A percentile compares a stretch with the other conserved stretches of the same genome.
Conservation (phyloP, 208 protist genomes). For the Plasmodiophora brassicae region DNA sequence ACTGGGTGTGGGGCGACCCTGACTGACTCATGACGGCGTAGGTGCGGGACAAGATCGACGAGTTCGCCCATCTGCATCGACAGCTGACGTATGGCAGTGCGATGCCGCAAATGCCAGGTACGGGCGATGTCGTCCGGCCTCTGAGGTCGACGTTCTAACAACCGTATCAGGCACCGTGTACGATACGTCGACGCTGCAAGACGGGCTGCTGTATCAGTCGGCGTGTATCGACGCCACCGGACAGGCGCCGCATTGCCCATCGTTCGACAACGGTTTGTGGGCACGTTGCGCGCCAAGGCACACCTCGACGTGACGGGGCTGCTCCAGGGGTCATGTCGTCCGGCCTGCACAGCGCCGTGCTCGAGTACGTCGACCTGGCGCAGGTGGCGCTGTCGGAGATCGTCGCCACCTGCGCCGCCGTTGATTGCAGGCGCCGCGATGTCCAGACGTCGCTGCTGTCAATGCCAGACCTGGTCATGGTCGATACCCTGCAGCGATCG, state of each 20-base stretch:
- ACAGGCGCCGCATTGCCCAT: neutral
- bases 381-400: neutral
- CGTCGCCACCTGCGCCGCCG: neutral
- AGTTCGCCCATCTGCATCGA: neutral
- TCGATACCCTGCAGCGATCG: neutral
- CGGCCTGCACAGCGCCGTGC: neutral
- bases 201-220: neutral
- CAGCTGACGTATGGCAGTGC: neutral
- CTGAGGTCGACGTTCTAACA: too few relatives aligned
- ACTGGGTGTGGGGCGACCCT: neutral
- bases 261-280: neutral
- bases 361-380: neutral
- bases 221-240: neutral
- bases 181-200: neutral
- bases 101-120: too few relatives aligned
- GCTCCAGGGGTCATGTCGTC: neutral
- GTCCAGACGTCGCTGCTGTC: neutral
- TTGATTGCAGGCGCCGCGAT: neutral
- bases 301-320: neutral
- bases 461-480: neutral
- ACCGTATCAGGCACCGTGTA: neutral
- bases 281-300: neutral
- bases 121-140: too few relatives aligned
- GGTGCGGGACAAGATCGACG: neutral
- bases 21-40: neutral